Conservation (phyloP, 2,329 filamentous ascomycete species). For the Aaosphaeria pasadenensis region DNA sequence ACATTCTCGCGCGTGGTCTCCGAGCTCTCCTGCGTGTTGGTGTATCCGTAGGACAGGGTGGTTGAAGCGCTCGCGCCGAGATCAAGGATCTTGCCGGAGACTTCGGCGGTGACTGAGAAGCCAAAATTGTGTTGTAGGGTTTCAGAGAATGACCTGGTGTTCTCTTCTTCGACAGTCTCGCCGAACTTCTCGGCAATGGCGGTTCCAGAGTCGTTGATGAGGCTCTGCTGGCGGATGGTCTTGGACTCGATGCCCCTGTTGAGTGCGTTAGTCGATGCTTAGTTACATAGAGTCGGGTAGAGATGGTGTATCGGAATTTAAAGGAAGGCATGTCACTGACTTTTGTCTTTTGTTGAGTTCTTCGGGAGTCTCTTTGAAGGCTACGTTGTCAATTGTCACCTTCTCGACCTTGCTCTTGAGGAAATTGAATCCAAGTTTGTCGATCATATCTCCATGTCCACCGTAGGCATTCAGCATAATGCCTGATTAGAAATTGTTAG, state of each 20-base stretch:
- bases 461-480: constrained; percentile 15
- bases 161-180: constrained; percentile 4
- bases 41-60: constrained; percentile 9
- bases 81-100: constrained; percentile 16
- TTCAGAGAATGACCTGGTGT: constrained; percentile 7
- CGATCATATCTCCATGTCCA: constrained; percentile 4
- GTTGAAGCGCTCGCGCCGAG: constrained; percentile 10
- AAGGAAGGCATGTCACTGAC: background rate
- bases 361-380: constrained; percentile 14
- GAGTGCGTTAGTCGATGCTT: too few species aligned
- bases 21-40: constrained; percentile 2
- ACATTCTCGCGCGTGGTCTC: background rate
- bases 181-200: constrained; percentile 1
- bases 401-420: constrained; percentile 15
- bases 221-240: constrained; percentile 6
- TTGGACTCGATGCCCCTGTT: constrained; percentile 5
- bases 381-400: constrained; percentile 9
- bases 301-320: too few species aligned
- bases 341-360: constrained; percentile 11
- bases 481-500: background rate
- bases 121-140: constrained; percentile 10
- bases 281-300: too few species aligned
- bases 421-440: constrained; percentile 13
- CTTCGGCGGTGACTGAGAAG: constrained; percentile 4
- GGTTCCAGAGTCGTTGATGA: background rate